Percentiles rank a stretch among this genome's conserved stretches.
phyloP scores from a whole-genome alignment of 139 green algal genomes.

The Micractinium sp. region DNA sequence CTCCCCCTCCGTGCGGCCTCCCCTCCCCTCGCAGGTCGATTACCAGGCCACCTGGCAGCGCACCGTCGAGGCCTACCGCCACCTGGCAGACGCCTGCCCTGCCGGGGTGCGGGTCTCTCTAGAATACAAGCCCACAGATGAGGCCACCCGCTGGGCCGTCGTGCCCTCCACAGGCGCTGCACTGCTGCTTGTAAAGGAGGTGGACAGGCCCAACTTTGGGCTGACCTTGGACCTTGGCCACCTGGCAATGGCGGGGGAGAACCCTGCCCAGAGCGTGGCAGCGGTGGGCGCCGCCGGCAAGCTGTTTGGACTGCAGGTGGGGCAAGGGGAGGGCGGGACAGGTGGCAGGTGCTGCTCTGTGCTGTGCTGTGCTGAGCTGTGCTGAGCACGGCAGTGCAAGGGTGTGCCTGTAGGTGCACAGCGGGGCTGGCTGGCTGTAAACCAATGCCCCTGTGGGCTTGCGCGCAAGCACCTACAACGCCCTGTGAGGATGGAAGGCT shows the following conservation, averaged over 20 bases:
- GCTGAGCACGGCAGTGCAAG: not conserved
- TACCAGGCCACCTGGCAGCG: constrained; percentile 53
- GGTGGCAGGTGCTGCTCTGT: not conserved
- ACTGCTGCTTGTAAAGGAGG: constrained; percentile 52
- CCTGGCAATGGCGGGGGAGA: constrained; percentile 73
- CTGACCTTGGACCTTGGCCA: constrained; percentile 75
- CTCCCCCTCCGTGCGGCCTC: too few relatives aligned
- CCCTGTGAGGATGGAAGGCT: too few relatives aligned
- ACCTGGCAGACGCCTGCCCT: constrained; percentile 44
- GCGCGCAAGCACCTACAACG: too few relatives aligned
- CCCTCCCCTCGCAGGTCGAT: constrained; percentile 48
- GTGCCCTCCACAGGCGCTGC: constrained; percentile 60
- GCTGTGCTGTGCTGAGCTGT: not conserved
- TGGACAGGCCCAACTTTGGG: constrained; percentile 63
- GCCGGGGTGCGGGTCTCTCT: constrained; percentile 51
- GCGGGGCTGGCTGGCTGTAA: too few relatives aligned
- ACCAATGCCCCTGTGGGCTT: too few relatives aligned
- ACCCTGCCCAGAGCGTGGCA: constrained; percentile 61
- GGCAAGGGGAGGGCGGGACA: not conserved
- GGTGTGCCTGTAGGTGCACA: too few relatives aligned
- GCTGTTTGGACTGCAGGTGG: constrained; percentile 56
- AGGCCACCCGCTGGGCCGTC: constrained; percentile 52
- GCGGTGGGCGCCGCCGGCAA: constrained; percentile 45
- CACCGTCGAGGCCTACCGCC: constrained; percentile 46
- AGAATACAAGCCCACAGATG: constrained; percentile 77